Percentiles rank a stretch among this genome's conserved stretches.
phyloP scores from a whole-genome alignment of 2,329 filamentous ascomycete genomes.

The Ceratocystis colombiana region DNA sequence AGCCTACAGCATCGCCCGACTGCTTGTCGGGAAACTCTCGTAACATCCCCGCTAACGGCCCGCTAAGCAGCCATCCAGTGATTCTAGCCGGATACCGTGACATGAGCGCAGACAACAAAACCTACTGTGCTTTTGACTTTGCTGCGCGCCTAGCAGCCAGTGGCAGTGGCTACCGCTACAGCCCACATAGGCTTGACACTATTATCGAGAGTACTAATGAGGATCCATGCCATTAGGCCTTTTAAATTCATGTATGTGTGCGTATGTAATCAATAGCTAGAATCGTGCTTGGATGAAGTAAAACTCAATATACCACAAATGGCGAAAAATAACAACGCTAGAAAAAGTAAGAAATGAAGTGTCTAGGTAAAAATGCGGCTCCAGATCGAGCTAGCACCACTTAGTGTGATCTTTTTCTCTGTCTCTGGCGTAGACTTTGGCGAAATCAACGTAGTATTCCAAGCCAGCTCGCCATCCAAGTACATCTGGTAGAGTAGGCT shows the following conservation, averaged over 20 bases:
- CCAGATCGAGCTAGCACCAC: conserved; percentile 23
- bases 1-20: background rate
- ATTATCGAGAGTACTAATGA: background rate
- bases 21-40: background rate
- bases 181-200: background rate
- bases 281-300: background rate
- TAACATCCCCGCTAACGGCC: background rate
- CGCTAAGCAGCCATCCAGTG: conserved; percentile 9
- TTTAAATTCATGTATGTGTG: background rate
- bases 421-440: conserved; percentile 11
- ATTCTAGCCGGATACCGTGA: background rate
- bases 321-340: background rate
- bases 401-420: conserved; percentile 18
- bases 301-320: background rate
- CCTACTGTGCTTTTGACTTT: background rate
- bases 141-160: no score
- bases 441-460: conserved; percentile 48
- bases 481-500: conserved; percentile 71
- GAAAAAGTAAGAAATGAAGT: background rate
- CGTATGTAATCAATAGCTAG: background rate
- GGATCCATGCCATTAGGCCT: background rate
- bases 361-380: conserved; percentile 16
- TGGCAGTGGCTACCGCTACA: background rate
- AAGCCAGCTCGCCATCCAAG: conserved; percentile 68
- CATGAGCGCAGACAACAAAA: background rate